These are phyloP conservation scores for Neopestalotiopsis rosae DNA, from an alignment of 2,329 filamentous ascomycete genomes.

Conservation along the genomic window DNA sequence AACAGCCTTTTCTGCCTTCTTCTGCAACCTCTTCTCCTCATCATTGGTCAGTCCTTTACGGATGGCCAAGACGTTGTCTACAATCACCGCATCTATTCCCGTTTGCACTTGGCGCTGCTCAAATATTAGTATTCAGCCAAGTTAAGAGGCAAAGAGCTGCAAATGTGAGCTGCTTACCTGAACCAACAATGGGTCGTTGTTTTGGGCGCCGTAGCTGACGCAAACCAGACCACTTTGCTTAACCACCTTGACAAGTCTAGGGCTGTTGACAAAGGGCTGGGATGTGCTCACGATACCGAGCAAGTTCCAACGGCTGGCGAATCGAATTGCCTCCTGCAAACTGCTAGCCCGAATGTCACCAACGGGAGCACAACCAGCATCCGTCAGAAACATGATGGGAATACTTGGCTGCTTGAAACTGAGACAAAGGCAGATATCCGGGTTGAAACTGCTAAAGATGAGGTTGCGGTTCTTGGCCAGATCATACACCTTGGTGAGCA, in stretches of 20 bases:
- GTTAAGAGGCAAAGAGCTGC: neutral
- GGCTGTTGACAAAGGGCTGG: conserved; percentile 86
- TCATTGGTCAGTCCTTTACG: conserved; percentile 78
- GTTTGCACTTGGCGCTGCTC: conserved; percentile 84
- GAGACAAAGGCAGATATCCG: conserved; percentile 91
- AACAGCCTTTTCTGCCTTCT: conserved; percentile 5
- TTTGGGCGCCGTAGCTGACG: conserved; percentile 89
- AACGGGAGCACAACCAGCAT: conserved; percentile 80
- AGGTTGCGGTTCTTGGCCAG: conserved; percentile 83
- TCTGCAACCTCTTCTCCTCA: conserved; percentile 29
- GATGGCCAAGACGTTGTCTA: conserved; percentile 92
- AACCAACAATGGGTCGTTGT: conserved; percentile 86
- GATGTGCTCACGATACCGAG: conserved; percentile 90
- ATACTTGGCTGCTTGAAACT: conserved; percentile 98
- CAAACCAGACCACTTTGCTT: conserved; percentile 95
- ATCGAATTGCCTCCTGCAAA: conserved; percentile 93
- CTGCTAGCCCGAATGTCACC: conserved; percentile 90
- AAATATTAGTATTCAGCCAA: neutral
- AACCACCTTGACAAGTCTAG: conserved; percentile 86
- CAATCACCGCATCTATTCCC: conserved; percentile 97
- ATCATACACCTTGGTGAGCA: conserved; percentile 89
- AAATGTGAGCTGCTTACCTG: conserved; percentile 63
- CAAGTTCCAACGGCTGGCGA: conserved; percentile 93
- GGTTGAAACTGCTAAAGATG: conserved; percentile 97
- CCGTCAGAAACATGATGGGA: conserved; percentile 91